Conservation (phyloP, 139 green algal genomes). For the Eudorina sp. region DNA sequence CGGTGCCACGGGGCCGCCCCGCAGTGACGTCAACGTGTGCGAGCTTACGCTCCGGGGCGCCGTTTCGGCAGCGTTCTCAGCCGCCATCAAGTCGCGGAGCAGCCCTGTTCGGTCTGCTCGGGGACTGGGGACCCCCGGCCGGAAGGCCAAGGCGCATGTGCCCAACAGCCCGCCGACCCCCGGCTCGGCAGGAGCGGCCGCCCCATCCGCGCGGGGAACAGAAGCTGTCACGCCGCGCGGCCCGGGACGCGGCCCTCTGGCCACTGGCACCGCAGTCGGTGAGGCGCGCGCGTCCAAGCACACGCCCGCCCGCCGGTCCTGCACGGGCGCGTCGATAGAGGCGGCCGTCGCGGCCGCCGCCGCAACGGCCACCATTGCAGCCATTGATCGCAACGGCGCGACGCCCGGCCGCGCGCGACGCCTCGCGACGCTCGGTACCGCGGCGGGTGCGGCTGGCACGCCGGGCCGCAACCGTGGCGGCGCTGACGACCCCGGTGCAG, state of each 20-base stretch:
- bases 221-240: background rate
- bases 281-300: background rate
- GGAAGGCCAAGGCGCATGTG: background rate
- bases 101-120: background rate
- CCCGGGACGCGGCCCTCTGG: background rate
- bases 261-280: background rate
- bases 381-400: background rate
- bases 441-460: background rate
- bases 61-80: background rate
- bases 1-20: background rate
- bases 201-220: background rate
- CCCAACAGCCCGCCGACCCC: background rate
- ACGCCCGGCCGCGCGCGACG: background rate
- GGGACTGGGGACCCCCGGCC: constrained; percentile 1
- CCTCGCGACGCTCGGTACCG: background rate
- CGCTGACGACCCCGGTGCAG: too few species aligned
- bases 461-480: background rate
- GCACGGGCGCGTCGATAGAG: too few species aligned
- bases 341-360: background rate
- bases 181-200: background rate
- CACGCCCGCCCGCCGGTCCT: background rate
- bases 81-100: background rate
- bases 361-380: background rate
- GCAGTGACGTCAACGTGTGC: background rate
- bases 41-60: too few species aligned